phyloP scores from a whole-genome alignment of 192 early-diverging fungal genomes.

The Coemansia sp. region DNA sequence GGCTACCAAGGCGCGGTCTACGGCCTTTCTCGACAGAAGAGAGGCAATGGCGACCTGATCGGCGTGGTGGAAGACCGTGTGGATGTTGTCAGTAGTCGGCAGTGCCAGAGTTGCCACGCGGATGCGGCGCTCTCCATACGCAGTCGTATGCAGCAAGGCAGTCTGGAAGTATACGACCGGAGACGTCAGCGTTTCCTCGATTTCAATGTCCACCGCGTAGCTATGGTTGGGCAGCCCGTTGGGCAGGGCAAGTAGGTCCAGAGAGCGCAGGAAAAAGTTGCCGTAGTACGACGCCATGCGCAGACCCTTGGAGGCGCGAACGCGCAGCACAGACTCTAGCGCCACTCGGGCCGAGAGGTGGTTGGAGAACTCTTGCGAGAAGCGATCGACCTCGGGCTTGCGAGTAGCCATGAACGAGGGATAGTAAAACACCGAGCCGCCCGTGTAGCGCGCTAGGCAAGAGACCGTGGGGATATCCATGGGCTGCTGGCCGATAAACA shows the following conservation, averaged over 20 bases:
- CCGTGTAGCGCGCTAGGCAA: slow-evolving; percentile 73
- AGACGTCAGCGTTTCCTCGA: slow-evolving; percentile 67
- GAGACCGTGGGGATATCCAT: slow-evolving; percentile 85
- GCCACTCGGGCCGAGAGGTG: slow-evolving; percentile 80
- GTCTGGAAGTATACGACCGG: slow-evolving; percentile 92
- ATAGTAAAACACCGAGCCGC: slow-evolving; percentile 88
- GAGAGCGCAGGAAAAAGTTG: slow-evolving; percentile 96
- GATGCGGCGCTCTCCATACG: slow-evolving; percentile 89
- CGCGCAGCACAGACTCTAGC: slow-evolving; percentile 91
- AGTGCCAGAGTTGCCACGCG: slow-evolving; percentile 89
- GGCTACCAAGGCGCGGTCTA: slow-evolving; percentile 82
- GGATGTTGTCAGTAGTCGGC: slow-evolving; percentile 81
- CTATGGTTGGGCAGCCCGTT: slow-evolving; percentile 92
- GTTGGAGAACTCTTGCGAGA: slow-evolving; percentile 80
- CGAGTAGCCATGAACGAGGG: slow-evolving; percentile 85
- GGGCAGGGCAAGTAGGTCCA: slow-evolving; percentile 89
- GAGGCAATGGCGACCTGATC: slow-evolving; percentile 86
- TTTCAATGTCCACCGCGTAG: slow-evolving; percentile 88
- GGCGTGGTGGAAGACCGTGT: slow-evolving; percentile 79
- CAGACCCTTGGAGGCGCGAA: slow-evolving; percentile 89
- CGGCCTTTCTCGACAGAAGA: slow-evolving; percentile 87
- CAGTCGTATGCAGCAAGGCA: slow-evolving; percentile 89
- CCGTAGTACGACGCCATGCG: slow-evolving; percentile 92
- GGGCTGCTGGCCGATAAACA: slow-evolving; percentile 84
- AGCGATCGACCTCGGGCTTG: slow-evolving; percentile 81